Conservation (phyloP, 345 rosid genomes). For the Sisymbrium altissimum region DNA sequence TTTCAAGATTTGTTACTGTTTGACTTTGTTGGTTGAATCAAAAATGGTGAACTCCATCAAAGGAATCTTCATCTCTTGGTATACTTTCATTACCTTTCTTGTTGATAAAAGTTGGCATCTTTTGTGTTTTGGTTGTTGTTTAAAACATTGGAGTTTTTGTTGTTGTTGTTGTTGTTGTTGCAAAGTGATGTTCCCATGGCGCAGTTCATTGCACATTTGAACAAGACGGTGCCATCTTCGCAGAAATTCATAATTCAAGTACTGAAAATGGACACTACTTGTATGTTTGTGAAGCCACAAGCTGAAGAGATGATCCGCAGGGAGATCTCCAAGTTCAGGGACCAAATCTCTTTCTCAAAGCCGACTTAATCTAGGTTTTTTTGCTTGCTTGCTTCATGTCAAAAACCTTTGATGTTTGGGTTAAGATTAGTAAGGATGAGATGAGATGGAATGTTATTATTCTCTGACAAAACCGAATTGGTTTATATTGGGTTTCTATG, state of each 20-base stretch:
- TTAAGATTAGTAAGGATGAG: too few relatives aligned
- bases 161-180: background rate
- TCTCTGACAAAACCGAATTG: too few relatives aligned
- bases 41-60: constrained; percentile 14
- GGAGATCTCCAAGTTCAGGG: background rate
- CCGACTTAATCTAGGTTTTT: background rate
- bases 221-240: background rate
- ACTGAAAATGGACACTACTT: constrained; percentile 3
- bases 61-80: constrained; percentile 26
- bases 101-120: background rate
- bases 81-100: background rate
- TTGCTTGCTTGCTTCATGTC: background rate
- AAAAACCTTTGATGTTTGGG: background rate
- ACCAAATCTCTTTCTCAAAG: constrained; percentile 3
- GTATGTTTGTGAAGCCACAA: constrained; percentile 19
- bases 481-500: too few relatives aligned
- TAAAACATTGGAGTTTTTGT: background rate
- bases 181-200: constrained; percentile 21
- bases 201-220: constrained; percentile 6
- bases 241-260: constrained; percentile 8
- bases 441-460: too few relatives aligned
- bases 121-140: background rate
- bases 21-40: background rate
- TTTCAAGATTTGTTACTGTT: background rate
- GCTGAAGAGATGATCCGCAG: constrained; percentile 3